phyloP scores from a whole-genome alignment of 2,329 filamentous ascomycete genomes.

The Fusarium palustre region DNA sequence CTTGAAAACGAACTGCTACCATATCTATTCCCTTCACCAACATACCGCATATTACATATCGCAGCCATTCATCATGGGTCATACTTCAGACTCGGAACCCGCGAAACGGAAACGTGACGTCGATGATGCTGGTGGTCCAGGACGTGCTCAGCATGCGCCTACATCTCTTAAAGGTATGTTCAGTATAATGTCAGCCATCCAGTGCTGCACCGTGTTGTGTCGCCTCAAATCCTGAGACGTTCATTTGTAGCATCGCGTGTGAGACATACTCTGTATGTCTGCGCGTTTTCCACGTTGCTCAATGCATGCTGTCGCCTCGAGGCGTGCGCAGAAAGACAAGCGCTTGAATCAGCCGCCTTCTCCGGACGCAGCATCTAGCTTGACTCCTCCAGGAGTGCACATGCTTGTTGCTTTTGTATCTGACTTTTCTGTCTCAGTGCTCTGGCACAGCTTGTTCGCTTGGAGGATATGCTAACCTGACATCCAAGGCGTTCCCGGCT shows the following conservation, averaged over 20 bases:
- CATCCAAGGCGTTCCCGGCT: constrained; percentile 43
- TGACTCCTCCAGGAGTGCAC: constrained; percentile 38
- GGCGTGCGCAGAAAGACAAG: constrained; percentile 16
- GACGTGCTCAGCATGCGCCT: constrained; percentile 57
- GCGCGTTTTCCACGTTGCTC: constrained; percentile 10
- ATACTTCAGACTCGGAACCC: constrained; percentile 56
- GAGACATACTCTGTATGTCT: constrained; percentile 13
- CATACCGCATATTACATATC: constrained; percentile 15
- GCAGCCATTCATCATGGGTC: constrained; percentile 53
- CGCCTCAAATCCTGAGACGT: constrained; percentile 36
- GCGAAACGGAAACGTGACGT: constrained; percentile 63
- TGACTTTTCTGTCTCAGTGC: constrained; percentile 35
- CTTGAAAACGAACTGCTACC: constrained; percentile 6
- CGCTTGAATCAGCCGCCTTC: constrained; percentile 23
- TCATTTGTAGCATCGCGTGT: constrained; percentile 35
- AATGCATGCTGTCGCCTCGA: constrained; percentile 22
- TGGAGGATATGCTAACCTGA: constrained; percentile 41
- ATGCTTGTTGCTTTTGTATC: constrained; percentile 43
- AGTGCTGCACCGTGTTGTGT: constrained; percentile 32
- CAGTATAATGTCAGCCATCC: constrained; percentile 34
- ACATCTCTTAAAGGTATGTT: constrained; percentile 58
- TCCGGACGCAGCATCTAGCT: constrained; percentile 32
- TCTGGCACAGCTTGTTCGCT: constrained; percentile 32
- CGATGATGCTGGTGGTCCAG: constrained; percentile 58
- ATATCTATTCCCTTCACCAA: constrained; percentile 6